Evolutionary conservation across 2,329 filamentous ascomycete species (phyloP).

Genomic region (Colletotrichum paranaense): DNA sequence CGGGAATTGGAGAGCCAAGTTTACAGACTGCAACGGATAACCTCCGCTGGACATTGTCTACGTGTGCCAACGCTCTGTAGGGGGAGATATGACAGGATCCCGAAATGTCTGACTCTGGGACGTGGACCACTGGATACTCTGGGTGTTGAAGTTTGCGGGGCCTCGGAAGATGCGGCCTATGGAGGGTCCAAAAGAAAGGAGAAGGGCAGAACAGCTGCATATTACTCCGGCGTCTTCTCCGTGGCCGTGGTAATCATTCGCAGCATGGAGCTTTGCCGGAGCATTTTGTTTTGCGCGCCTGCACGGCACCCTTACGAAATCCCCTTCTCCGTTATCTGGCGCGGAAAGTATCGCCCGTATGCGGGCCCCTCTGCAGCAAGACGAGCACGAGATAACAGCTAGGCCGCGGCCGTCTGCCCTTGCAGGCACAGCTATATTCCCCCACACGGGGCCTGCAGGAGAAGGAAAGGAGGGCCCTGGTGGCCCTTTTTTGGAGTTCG

Average conservation of each 20-base stretch:
- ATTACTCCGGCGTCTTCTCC: constrained; percentile 3
- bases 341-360: constrained; percentile 25
- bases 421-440: constrained; percentile 28
- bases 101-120: neutral
- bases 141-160: constrained; percentile 12
- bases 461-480: constrained; percentile 13
- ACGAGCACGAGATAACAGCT: neutral
- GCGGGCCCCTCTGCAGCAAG: constrained; percentile 22
- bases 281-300: constrained; percentile 6
- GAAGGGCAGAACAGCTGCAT: neutral
- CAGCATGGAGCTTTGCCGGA: neutral
- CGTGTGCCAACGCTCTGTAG: too few relatives aligned
- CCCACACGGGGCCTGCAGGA: constrained; percentile 9
- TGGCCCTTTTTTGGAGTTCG: neutral
- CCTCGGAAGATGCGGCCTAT: constrained; percentile 24
- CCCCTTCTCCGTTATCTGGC: neutral
- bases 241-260: constrained; percentile 14
- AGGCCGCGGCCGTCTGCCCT: neutral
- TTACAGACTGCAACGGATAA: neutral
- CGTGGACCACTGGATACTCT: neutral
- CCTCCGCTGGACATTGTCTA: neutral
- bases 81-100: neutral
- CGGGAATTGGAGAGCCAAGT: neutral
- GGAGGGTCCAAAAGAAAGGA: constrained; percentile 8
- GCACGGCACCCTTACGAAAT: constrained; percentile 12